These are phyloP conservation scores for Lineolata rhizophorae DNA, from an alignment of 495 filamentous ascomycete species.

Conservation along the genomic window DNA sequence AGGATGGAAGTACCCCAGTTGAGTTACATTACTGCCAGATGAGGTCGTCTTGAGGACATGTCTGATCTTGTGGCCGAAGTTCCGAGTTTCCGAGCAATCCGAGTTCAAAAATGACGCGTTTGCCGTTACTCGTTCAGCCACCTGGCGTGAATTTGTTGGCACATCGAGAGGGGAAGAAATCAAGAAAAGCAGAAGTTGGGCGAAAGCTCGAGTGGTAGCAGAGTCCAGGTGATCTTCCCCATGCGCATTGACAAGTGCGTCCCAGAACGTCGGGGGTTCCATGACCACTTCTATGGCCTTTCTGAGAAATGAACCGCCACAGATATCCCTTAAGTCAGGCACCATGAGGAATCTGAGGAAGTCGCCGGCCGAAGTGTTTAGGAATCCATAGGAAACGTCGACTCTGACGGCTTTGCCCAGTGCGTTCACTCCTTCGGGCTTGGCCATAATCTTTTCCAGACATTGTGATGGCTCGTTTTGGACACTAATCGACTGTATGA, in stretches of 20 bases:
- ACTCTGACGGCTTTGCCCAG: constrained; percentile 27
- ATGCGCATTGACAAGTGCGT: constrained; percentile 26
- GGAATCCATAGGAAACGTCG: constrained; percentile 26
- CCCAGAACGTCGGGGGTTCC: constrained; percentile 40
- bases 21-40: too few relatives aligned
- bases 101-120: too few relatives aligned
- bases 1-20: constrained; percentile 20
- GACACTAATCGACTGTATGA: constrained; percentile 35
- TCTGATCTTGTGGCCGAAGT: constrained; percentile 23
- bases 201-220: constrained; percentile 24
- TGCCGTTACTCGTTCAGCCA: too few relatives aligned
- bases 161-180: too few relatives aligned
- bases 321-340: constrained; percentile 26
- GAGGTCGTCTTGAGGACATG: constrained; percentile 17
- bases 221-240: constrained; percentile 17
- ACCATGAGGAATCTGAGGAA: constrained; percentile 13
- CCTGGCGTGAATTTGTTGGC: too few relatives aligned
- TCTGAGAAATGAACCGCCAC: constrained; percentile 30
- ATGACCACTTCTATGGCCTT: constrained; percentile 29
- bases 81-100: constrained; percentile 17
- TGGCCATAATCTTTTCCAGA: constrained; percentile 32
- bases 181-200: constrained; percentile 45
- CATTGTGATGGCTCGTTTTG: constrained; percentile 27
- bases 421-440: constrained; percentile 22
- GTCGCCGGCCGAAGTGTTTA: constrained; percentile 18